Evolutionary conservation across 805 yeast genomes (phyloP).

Genomic region (Huiozyma naganishii): DNA sequence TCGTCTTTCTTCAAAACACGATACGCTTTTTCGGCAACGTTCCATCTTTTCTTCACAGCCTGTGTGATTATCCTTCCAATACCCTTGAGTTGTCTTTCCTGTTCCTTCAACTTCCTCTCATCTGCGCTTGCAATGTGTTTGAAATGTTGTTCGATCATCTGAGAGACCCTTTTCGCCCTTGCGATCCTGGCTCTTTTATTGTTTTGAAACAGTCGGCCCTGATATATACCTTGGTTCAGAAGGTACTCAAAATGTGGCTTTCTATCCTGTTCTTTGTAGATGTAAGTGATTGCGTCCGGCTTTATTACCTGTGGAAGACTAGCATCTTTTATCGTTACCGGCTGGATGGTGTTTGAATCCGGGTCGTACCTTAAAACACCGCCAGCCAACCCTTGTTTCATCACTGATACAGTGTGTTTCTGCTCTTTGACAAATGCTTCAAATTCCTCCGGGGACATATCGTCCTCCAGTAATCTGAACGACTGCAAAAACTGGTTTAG

Average conservation of each 20-base stretch:
- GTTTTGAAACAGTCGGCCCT: slow-evolving; percentile 61
- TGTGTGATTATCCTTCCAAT: slow-evolving; percentile 74
- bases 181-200: slow-evolving; percentile 52
- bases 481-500: slow-evolving; percentile 41
- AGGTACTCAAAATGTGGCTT: slow-evolving; percentile 64
- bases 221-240: slow-evolving; percentile 60
- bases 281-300: slow-evolving; percentile 37
- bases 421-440: slow-evolving; percentile 47
- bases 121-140: slow-evolving; percentile 80
- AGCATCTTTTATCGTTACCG: slow-evolving; percentile 35
- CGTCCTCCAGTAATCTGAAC: slow-evolving; percentile 51
- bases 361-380: slow-evolving; percentile 37
- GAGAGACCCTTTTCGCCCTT: slow-evolving; percentile 63
- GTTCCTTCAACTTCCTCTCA: slow-evolving; percentile 66
- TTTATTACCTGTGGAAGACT: slow-evolving; percentile 28
- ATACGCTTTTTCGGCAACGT: slow-evolving; percentile 73
- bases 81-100: slow-evolving; percentile 55
- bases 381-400: slow-evolving; percentile 37
- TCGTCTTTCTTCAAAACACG: slow-evolving; percentile 63
- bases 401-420: slow-evolving; percentile 31
- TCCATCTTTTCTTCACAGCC: slow-evolving; percentile 87
- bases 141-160: slow-evolving; percentile 78
- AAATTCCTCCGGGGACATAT: slow-evolving; percentile 49
- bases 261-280: slow-evolving; percentile 27
- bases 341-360: slow-evolving; percentile 30